These are phyloP conservation scores for Plantago major DNA, from an alignment of 257 asterid species.

Conservation along the genomic window DNA sequence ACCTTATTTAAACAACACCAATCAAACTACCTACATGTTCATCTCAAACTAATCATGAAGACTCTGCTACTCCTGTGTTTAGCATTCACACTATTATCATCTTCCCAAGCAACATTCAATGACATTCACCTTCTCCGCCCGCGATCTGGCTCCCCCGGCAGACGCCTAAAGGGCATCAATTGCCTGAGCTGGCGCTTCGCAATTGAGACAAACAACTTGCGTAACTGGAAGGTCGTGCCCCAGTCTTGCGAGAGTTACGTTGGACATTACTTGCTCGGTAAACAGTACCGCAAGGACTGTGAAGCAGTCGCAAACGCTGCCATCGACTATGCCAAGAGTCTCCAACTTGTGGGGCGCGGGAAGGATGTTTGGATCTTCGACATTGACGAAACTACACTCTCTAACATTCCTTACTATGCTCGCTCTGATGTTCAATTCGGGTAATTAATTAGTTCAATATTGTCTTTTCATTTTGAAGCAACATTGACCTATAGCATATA, in stretches of 20 bases:
- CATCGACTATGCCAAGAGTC: constrained; percentile 27
- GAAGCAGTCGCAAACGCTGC: constrained; percentile 35
- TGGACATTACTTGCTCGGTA: constrained; percentile 45
- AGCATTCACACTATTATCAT: constrained; percentile 4
- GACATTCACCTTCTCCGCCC: constrained; percentile 39
- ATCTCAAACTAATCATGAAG: too few species aligned
- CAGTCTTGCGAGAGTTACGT: constrained; percentile 34
- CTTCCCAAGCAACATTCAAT: constrained; percentile 9
- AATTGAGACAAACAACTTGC: constrained; percentile 48
- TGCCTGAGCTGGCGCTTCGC: constrained; percentile 64
- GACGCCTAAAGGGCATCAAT: constrained; percentile 20
- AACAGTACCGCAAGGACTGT: constrained; percentile 46
- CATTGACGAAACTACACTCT: constrained; percentile 46
- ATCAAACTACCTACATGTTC: too few species aligned
- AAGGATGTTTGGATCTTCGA: constrained; percentile 49
- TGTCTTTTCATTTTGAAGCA: too few species aligned
- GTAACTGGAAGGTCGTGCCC: constrained; percentile 35
- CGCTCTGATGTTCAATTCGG: constrained; percentile 41
- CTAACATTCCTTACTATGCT: constrained; percentile 38
- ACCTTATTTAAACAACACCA: too few species aligned
- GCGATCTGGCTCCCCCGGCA: constrained; percentile 24
- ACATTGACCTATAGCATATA: too few species aligned
- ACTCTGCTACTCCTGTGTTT: too few species aligned
- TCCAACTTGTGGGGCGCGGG: constrained; percentile 25
- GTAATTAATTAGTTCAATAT: too few species aligned